These are phyloP conservation scores for Erodium texanum DNA, from an alignment of 441 rosid species.

Conservation along the genomic window DNA sequence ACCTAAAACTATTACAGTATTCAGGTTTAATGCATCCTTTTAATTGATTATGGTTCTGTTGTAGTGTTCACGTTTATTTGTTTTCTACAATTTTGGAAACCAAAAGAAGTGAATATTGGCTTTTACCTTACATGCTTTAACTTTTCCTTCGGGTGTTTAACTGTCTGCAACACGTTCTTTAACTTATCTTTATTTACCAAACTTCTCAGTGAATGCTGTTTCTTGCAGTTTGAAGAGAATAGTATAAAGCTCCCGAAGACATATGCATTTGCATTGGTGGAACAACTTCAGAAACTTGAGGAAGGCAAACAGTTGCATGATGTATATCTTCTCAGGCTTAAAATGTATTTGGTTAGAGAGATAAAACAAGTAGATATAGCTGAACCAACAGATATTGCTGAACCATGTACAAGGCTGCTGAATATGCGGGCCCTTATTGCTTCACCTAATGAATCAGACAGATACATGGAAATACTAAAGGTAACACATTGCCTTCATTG, in stretches of 20 bases:
- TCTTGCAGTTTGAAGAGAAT: constrained; percentile 51
- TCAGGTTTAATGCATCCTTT: too few relatives aligned
- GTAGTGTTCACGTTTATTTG: background rate
- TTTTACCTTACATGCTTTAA: background rate
- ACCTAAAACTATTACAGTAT: background rate
- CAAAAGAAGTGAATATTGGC: background rate
- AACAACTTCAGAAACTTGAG: constrained; percentile 41
- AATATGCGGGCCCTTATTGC: constrained; percentile 52
- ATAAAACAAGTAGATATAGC: constrained; percentile 27
- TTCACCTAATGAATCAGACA: constrained; percentile 41
- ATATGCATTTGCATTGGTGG: constrained; percentile 87
- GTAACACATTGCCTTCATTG: constrained; percentile 26
- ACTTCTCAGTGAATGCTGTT: constrained; percentile 13
- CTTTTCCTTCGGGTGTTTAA: background rate
- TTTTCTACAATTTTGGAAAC: background rate
- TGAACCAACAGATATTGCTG: constrained; percentile 25
- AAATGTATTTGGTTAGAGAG: constrained; percentile 74
- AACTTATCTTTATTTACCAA: constrained; percentile 1
- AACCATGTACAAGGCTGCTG: constrained; percentile 47
- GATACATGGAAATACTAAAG: constrained; percentile 54
- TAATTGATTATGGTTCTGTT: too few relatives aligned
- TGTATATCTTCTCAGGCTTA: constrained; percentile 49
- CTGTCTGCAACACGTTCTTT: background rate
- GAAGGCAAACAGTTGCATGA: constrained; percentile 8
- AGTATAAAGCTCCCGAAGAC: constrained; percentile 44